Evolutionary conservation across 2,329 filamentous ascomycete species (phyloP).

Genomic region (Fusarium sp.): DNA sequence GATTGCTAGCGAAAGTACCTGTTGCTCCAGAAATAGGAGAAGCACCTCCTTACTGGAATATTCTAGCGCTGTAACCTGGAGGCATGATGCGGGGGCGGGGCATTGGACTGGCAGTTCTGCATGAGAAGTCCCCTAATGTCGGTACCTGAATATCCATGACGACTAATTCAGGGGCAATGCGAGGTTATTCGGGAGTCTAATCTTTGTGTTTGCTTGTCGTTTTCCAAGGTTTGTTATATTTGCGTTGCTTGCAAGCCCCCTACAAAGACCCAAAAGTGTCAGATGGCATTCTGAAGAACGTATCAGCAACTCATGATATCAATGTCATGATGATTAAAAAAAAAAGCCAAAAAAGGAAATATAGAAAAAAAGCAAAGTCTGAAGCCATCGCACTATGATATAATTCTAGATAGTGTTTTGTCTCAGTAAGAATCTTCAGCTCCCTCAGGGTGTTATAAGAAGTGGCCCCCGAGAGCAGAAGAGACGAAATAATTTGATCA

Average conservation of each 20-base stretch:
- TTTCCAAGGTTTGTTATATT: neutral
- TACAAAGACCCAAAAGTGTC: neutral
- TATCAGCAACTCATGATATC: neutral
- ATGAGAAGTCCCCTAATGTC: conserved; percentile 21
- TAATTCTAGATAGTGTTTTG: neutral
- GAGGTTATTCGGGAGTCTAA: neutral
- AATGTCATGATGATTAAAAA: neutral
- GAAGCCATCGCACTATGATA: neutral
- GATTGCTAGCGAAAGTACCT: conserved; percentile 6
- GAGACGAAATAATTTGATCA: too few relatives aligned
- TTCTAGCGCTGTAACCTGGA: conserved; percentile 25
- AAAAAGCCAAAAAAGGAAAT: neutral
- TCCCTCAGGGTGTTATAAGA: neutral
- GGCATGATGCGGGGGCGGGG: conserved; percentile 44
- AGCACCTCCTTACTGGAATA: conserved; percentile 36
- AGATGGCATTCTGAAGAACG: neutral
- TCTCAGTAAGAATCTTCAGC: neutral
- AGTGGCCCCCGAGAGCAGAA: too few relatives aligned
- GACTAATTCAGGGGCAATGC: conserved; percentile 2
- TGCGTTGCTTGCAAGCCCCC: neutral
- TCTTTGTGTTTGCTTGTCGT: neutral
- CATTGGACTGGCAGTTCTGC: conserved; percentile 13
- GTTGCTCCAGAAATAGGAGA: conserved; percentile 33
- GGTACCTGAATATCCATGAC: conserved; percentile 7
- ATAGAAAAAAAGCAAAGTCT: neutral